phyloP scores from a whole-genome alignment of 768 basidiomycete genomes.

The Rhodotorula paludigena region DNA sequence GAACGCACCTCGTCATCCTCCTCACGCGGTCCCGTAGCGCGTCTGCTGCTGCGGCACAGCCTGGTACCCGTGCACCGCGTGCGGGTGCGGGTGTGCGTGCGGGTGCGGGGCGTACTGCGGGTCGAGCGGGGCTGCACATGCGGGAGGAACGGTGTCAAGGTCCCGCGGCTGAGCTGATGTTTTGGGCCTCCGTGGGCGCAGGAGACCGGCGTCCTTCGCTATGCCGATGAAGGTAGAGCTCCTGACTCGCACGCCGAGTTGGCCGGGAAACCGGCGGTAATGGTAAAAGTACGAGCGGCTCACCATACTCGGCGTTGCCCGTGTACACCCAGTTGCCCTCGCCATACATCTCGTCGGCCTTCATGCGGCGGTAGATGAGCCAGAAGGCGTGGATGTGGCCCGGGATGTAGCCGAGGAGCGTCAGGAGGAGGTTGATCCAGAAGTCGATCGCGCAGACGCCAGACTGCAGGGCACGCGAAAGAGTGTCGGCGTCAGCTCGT shows the following conservation, averaged over 20 bases:
- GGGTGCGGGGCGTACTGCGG: neutral
- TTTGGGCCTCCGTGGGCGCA: too few relatives aligned
- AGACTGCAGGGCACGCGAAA: neutral
- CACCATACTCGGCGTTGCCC: constrained; percentile 11
- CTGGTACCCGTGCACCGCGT: too few relatives aligned
- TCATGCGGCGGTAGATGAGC: constrained; percentile 80
- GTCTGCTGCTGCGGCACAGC: neutral
- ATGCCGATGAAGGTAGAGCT: too few relatives aligned
- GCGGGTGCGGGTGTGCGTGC: neutral
- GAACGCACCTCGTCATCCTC: neutral
- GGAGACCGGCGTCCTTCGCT: too few relatives aligned
- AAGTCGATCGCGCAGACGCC: constrained; percentile 72
- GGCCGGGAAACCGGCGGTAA: too few relatives aligned
- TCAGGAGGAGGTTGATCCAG: constrained; percentile 74
- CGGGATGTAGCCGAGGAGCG: constrained; percentile 62
- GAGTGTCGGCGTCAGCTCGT: too few relatives aligned
- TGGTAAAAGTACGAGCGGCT: neutral
- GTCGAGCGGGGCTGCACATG: neutral
- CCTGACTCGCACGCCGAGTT: too few relatives aligned
- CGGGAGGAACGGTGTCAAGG: neutral
- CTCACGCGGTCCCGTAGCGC: constrained; percentile 1
- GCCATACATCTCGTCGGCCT: constrained; percentile 63
- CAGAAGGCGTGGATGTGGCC: constrained; percentile 35
- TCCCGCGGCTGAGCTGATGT: neutral
- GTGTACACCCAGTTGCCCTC: constrained; percentile 57